These are phyloP conservation scores for Lichtheimia hyalospora DNA, from an alignment of 371 early-diverging fungal species.

Conservation along the genomic window DNA sequence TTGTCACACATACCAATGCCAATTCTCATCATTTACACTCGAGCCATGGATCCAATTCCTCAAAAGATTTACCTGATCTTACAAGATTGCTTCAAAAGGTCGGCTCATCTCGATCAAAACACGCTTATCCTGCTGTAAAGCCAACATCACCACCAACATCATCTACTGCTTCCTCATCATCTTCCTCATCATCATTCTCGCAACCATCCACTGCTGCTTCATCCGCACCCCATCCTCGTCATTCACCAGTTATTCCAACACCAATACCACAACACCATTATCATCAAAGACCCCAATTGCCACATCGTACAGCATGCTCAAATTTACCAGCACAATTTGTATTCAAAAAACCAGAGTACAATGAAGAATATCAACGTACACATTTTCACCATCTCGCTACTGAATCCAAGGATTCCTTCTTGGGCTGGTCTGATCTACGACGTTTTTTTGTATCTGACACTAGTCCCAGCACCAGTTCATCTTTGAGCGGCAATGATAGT, in stretches of 20 bases:
- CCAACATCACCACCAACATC: conserved; percentile 22
- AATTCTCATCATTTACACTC: conserved; percentile 34
- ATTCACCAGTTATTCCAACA: neutral
- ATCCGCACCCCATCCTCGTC: conserved; percentile 1
- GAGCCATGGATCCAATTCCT: conserved; percentile 14
- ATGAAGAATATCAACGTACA: conserved; percentile 35
- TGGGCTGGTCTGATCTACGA: conserved; percentile 25
- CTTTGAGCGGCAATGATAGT: neutral
- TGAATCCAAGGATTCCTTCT: conserved; percentile 9
- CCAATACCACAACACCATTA: neutral
- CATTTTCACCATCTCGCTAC: conserved; percentile 28
- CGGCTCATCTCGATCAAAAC: conserved; percentile 12
- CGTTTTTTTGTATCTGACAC: conserved; percentile 20
- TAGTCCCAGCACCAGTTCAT: neutral
- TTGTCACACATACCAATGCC: conserved; percentile 42
- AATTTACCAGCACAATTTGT: conserved; percentile 36
- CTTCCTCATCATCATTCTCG: conserved; percentile 11
- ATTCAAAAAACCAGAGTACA: conserved; percentile 39
- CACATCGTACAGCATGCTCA: conserved; percentile 15
- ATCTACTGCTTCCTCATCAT: conserved; percentile 19
- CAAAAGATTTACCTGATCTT: conserved; percentile 36
- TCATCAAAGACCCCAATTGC: conserved; percentile 15
- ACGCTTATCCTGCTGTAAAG: conserved; percentile 16
- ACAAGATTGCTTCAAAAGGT: conserved; percentile 30
- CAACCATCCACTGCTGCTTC: neutral